phyloP scores from a whole-genome alignment of 2,329 filamentous ascomycete genomes.

The Gliomastix tumulicola region DNA sequence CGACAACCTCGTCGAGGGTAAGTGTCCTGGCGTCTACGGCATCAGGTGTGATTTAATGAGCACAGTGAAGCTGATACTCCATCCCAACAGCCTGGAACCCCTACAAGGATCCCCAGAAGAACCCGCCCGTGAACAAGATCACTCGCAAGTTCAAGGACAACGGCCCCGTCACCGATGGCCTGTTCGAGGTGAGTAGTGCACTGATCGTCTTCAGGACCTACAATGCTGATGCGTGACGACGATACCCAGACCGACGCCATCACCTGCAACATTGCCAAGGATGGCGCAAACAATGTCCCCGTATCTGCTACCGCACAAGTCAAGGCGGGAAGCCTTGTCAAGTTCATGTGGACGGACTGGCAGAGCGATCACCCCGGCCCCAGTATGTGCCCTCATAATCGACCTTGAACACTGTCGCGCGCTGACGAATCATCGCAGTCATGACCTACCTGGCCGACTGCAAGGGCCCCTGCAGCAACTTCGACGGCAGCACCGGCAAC shows the following conservation, averaged over 20 bases:
- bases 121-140: slow-evolving; percentile 13
- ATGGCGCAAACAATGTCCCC: slow-evolving; percentile 13
- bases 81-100: slow-evolving; percentile 19
- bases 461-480: slow-evolving; percentile 41
- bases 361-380: slow-evolving; percentile 36
- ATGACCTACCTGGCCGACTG: slow-evolving; percentile 56
- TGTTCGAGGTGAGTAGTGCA: slow-evolving; percentile 10
- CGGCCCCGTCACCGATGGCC: slow-evolving; percentile 15
- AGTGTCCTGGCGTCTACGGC: too few relatives aligned
- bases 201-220: too few relatives aligned
- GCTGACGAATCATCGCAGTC: slow-evolving; percentile 17
- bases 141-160: slow-evolving; percentile 16
- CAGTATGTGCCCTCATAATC: slow-evolving; percentile 8
- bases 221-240: too few relatives aligned
- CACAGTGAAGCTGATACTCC: too few relatives aligned
- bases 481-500: slow-evolving; percentile 11
- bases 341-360: slow-evolving; percentile 30
- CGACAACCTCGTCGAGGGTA: slow-evolving; percentile 13
- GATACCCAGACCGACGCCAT: slow-evolving; percentile 13
- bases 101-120: slow-evolving; percentile 17
- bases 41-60: too few relatives aligned
- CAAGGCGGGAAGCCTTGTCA: slow-evolving; percentile 25
- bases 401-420: rapidly evolving
- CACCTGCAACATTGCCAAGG: slow-evolving; percentile 12
- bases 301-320: slow-evolving; percentile 18